These are phyloP conservation scores for Zymoseptoria tritici DNA, from an alignment of 2,329 filamentous ascomycete species.

Conservation along the genomic window DNA sequence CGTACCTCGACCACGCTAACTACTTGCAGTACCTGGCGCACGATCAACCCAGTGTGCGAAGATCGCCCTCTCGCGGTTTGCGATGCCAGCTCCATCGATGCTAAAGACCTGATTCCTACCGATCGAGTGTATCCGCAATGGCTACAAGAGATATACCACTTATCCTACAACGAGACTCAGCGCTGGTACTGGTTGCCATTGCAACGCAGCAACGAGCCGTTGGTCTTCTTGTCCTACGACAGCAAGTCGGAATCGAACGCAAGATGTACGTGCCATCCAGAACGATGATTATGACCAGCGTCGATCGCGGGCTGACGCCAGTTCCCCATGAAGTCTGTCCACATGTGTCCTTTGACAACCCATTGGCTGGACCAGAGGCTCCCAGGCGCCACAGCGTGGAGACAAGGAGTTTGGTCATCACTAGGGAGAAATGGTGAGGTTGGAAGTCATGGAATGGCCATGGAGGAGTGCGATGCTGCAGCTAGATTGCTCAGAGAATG, in stretches of 20 bases:
- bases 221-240: not conserved
- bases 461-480: not conserved
- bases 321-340: not conserved
- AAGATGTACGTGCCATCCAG: not conserved
- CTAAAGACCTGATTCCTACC: not conserved
- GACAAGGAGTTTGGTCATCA: not conserved
- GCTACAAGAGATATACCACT: slow-evolving; percentile 1
- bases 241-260: not conserved
- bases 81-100: not conserved
- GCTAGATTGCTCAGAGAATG: not conserved
- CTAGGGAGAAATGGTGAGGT: not conserved
- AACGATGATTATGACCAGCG: not conserved
- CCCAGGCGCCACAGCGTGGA: not conserved
- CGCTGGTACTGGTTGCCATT: not conserved
- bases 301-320: not conserved
- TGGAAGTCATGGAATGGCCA: not conserved
- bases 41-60: not conserved
- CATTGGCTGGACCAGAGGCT: not conserved
- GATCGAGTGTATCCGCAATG: slow-evolving; percentile 1
- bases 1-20: not conserved
- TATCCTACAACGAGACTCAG: not conserved
- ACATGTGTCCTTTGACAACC: not conserved
- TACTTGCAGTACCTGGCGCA: not conserved
- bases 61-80: not conserved
- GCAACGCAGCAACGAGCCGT: not conserved